A percentile compares a stretch with the other conserved stretches of the same genome.
These are phyloP conservation scores for Orbilia brochopaga DNA, from an alignment of 2,329 filamentous ascomycete species.

Conservation along the genomic window DNA sequence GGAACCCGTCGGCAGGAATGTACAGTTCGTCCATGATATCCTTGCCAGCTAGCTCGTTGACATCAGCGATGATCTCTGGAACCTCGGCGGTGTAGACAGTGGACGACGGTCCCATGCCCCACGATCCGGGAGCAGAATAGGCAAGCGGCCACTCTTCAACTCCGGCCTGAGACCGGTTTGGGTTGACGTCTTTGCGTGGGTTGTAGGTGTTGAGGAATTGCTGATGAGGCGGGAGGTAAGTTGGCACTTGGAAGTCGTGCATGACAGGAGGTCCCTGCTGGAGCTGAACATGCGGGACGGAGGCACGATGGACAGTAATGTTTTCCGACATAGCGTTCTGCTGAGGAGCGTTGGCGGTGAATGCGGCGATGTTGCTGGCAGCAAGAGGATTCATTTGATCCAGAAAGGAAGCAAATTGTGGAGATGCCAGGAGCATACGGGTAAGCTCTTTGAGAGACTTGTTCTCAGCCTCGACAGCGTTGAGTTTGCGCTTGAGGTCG, in stretches of 20 bases:
- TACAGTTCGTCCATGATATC: slow-evolving; percentile 48
- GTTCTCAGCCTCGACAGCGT: slow-evolving; percentile 82
- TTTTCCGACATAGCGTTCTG: slow-evolving; percentile 51
- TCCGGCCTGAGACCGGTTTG: slow-evolving; percentile 48
- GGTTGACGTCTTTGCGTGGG: slow-evolving; percentile 53
- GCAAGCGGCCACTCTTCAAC: slow-evolving; percentile 54
- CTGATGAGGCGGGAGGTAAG: slow-evolving; percentile 40
- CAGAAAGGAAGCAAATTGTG: slow-evolving; percentile 67
- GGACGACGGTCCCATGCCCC: slow-evolving; percentile 29
- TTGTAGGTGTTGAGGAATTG: slow-evolving; percentile 51
- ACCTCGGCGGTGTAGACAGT: slow-evolving; percentile 43
- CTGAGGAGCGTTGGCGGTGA: slow-evolving; percentile 31
- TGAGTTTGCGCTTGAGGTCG: slow-evolving; percentile 80
- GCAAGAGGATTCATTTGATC: slow-evolving; percentile 51
- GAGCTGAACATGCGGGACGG: slow-evolving; percentile 49
- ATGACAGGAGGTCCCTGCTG: slow-evolving; percentile 45
- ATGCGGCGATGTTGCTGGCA: slow-evolving; percentile 36
- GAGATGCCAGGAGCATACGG: slow-evolving; percentile 79
- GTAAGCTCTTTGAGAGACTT: slow-evolving; percentile 76
- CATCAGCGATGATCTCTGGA: slow-evolving; percentile 41
- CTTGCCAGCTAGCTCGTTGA: slow-evolving; percentile 41
- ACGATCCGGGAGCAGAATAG: slow-evolving; percentile 51
- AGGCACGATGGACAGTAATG: slow-evolving; percentile 50
- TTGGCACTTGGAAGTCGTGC: slow-evolving; percentile 37
- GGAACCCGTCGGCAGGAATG: slow-evolving; percentile 42